phyloP scores from a whole-genome alignment of 2,329 filamentous ascomycete genomes.

The Aureobasidium melanogenum region DNA sequence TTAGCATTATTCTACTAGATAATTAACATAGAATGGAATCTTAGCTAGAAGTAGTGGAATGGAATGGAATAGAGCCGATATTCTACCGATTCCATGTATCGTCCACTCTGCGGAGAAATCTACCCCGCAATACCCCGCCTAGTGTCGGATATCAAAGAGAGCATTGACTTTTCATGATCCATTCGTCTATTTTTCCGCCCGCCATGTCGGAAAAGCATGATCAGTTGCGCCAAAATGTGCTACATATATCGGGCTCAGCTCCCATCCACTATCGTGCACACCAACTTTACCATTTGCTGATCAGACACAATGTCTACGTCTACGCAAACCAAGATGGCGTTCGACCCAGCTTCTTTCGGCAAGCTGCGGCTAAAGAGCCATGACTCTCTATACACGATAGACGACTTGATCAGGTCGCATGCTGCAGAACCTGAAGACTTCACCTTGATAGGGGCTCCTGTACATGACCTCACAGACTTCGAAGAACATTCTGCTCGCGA shows the following conservation, averaged over 20 bases:
- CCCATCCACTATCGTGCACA: background rate
- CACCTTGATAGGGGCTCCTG: slow-evolving; percentile 25
- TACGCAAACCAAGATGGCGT: background rate
- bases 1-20: too few relatives aligned
- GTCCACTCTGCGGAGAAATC: background rate
- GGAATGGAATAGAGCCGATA: too few relatives aligned
- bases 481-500: slow-evolving; percentile 23
- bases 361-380: slow-evolving; percentile 7
- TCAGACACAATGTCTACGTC: background rate
- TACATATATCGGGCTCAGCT: background rate
- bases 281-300: too few relatives aligned
- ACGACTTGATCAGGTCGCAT: slow-evolving; percentile 25
- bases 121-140: background rate
- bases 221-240: background rate
- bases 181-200: background rate
- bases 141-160: background rate
- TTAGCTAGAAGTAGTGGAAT: too few relatives aligned
- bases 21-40: too few relatives aligned
- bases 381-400: slow-evolving; percentile 20
- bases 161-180: background rate
- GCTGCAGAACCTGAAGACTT: slow-evolving; percentile 21
- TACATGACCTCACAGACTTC: slow-evolving; percentile 20
- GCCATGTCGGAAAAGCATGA: background rate
- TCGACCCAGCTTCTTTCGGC: background rate
- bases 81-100: too few relatives aligned